These are phyloP conservation scores for Leishmania lainsoni DNA, from an alignment of 208 protist genomes.

Conservation along the genomic window DNA sequence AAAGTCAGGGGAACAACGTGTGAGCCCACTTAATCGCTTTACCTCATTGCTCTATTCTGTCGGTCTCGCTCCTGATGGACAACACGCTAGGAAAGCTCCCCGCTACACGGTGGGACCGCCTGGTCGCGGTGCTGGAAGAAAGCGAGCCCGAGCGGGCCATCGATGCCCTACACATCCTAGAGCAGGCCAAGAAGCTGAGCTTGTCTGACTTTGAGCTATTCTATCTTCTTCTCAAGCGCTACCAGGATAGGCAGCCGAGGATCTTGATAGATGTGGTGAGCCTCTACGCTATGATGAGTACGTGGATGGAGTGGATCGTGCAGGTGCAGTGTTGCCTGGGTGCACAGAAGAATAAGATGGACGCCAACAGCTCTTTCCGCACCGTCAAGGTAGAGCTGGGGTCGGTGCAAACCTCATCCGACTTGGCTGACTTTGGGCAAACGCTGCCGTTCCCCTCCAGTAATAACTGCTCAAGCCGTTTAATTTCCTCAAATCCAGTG, in stretches of 20 bases:
- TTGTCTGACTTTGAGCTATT: slow-evolving; percentile 55
- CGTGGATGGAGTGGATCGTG: slow-evolving; percentile 49
- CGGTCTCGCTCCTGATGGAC: neutral
- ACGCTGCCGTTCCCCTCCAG: neutral
- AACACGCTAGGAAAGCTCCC: slow-evolving; percentile 13
- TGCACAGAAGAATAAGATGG: slow-evolving; percentile 12
- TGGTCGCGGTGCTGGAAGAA: slow-evolving; percentile 49
- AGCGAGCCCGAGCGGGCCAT: slow-evolving; percentile 56
- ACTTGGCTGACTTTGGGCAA: neutral
- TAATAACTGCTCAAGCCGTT: neutral
- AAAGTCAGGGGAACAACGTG: neutral
- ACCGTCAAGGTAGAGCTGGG: no score
- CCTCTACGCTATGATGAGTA: slow-evolving; percentile 46
- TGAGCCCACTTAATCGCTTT: neutral
- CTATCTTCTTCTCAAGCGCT: slow-evolving; percentile 41
- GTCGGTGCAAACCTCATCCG: neutral
- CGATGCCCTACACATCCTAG: slow-evolving; percentile 52
- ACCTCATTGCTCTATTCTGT: neutral
- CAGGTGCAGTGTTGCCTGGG: slow-evolving; percentile 35
- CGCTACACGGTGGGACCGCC: slow-evolving; percentile 56
- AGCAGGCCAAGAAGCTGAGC: slow-evolving; percentile 39
- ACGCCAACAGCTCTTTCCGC: slow-evolving; percentile 2
- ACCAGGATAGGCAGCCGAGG: slow-evolving; percentile 34
- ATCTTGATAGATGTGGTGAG: slow-evolving; percentile 38
- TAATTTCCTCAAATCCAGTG: neutral